Evolutionary conservation across 805 yeast species (phyloP), one percentile per base, ranked within the genome.

Genomic region (Wickerhamomyces chambardii): DNA sequence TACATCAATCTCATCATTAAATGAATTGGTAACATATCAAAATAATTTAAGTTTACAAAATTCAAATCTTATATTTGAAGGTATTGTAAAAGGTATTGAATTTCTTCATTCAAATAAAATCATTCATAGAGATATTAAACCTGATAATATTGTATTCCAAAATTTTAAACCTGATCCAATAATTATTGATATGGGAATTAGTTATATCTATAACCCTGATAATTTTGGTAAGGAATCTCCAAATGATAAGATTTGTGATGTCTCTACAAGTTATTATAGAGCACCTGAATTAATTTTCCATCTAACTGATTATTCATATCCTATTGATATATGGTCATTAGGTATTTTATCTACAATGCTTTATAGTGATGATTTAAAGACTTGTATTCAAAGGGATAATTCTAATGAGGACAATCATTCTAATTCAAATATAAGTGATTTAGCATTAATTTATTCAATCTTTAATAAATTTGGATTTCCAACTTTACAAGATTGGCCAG

Each of bases 81-180:
- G 56, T 44, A 45, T 58, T 8, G 59, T 60, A 17, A 52, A 58
- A 28, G 83, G 80, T 2, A 56, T 84, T 18, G 56, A 62, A 27
- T 82, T 74, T 50, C 67, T 84, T 36, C 97, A 92, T 51, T 55
- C 66, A 7, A 66, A 76, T 35, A 85, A 82, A 6, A 79, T 90
- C 21, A 84, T 90, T 31, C 98, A 90, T 59, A 71, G 98, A 50
- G 98, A 90, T 58, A 77, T 90, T 44, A 92, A 92, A 55, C 87
- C 92, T 1, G 85, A 79, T 33, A 84, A 84, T 51, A 73, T 84
- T 36, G 55, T 85, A 50, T 76, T 80, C 40, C 60, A 53, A 35
- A 48, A 48, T 5, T 35, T 36, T n/a, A 46, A 48, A 10, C 38
- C 47, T 3, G 32, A 40, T 5, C 66, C 68, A 1, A 50, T 61